Conservation (phyloP, 768 basidiomycete species). For the Suillus plorans region DNA sequence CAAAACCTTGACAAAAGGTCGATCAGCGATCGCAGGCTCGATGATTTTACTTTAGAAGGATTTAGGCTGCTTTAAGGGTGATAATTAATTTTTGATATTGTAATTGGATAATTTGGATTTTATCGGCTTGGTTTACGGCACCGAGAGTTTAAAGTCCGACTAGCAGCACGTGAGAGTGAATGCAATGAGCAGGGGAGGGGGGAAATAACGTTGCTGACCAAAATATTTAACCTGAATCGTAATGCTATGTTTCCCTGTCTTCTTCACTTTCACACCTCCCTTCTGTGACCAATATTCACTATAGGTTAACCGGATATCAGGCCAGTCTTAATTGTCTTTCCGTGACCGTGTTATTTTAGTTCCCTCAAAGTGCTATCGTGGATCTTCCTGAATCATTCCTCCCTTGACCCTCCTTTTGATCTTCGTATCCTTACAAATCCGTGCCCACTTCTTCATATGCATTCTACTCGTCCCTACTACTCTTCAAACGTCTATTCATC, state of each 20-base stretch:
- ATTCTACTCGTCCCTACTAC: constrained; percentile 16
- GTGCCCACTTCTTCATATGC: constrained; percentile 14
- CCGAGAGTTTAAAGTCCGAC: neutral
- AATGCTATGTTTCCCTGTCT: neutral
- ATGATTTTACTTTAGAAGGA: neutral
- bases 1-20: neutral
- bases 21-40: constrained; percentile 1
- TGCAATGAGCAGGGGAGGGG: neutral
- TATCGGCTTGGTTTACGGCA: neutral
- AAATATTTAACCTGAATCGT: constrained; percentile 2
- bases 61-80: neutral
- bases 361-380: constrained; percentile 13
- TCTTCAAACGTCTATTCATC: constrained; percentile 13
- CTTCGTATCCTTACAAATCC: neutral
- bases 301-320: neutral
- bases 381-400: constrained; percentile 7
- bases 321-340: neutral
- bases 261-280: constrained; percentile 3
- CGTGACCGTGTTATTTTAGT: constrained; percentile 15
- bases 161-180: neutral
- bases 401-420: constrained; percentile 5
- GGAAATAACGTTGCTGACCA: constrained; percentile 3
- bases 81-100: neutral
- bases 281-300: neutral
- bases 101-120: neutral